Evolutionary conservation across 331 rosid genomes (phyloP), one percentile per base, ranked within the genome.

Genomic region (Malus hybrid): DNA sequence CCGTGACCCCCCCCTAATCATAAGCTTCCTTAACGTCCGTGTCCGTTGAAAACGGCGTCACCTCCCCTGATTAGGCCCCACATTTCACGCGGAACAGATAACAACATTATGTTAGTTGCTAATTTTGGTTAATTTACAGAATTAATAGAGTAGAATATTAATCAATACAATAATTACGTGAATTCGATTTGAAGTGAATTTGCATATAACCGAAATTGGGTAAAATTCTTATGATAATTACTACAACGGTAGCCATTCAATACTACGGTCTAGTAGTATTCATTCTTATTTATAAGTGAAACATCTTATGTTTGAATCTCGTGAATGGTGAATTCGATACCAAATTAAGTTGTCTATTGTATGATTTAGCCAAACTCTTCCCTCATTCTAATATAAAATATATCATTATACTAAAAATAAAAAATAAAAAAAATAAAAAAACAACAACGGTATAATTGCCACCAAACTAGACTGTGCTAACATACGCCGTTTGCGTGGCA

Each of bases 11-110:
- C 34, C 62, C 16, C 34, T 10, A 39, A 39, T 28, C 31, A 6
- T 34, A 79, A 39, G 4, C 46, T 39, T 39, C 4, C 46, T 39
- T 39, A 39, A 82, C 82, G 84, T 67, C 81, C 70, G 81, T 77
- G 84, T 74, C 81, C 75, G 77, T 74, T 61, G 55, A 62, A 50
- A 75, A 83, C 78, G 82, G 72, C 80, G 80, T 75, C 32, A 69
- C 56, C 0, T 8, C 27, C 24, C 34, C 59, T 4, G 5, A 1
- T 66, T 61, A 80, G 88, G 80, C 31, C 77, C 88, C 76, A 4
- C 67, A 5, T 50, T 65, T 76, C 86, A 82, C 84, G 86, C 86
- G 63, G 12, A 71, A 10, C 18, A 66, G 18, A 9, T 6, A 73
- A 67, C 22, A 31, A 32, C 31, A 31, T 64, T 14, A 12, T 64